Base-by-base conservation (phyloP, 2,329 filamentous ascomycete species). In the Neocatenulostroma microsporum region DNA sequence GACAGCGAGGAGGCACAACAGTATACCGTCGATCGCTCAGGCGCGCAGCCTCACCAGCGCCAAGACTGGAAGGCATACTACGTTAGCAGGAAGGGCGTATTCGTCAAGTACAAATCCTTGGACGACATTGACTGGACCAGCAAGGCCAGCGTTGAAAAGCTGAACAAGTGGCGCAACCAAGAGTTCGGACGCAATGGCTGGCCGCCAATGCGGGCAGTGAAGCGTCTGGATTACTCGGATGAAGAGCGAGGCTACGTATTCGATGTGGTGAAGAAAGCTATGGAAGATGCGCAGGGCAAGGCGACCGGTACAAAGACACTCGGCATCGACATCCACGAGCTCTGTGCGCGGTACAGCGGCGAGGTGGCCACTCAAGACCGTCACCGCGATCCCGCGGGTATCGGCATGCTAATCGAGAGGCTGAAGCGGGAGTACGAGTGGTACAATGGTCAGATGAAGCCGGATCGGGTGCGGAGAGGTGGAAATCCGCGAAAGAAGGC, bases 71-170 rank as follows among this genome's bases (percentile, higher is more conserved):
- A 73, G 86, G 58, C 25, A 85, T 95, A 7, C 78, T 78, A 43
- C 88, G 95, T 62, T 87, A 82, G 2, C 74, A 83, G 35, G 77
- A 7, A 67, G 69, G 23, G 80, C 77, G 5, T 85, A 80, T 37
- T 75, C 80, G 33, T 72, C 89, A 12, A 81, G 80, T 45, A 73
- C 94, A 29, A 86, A 81, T 10, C 82, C 83, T 14, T 82, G 86
- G 0, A 73, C 89, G 89, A 77, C 51, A 10, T 39, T 14, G 30
- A 41, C 34, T 51, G 49, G 49, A 23, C 31, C 7, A 36, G 41
- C 17, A 23, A 29, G 21, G 24, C 24, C 79, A 84, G 47, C 73
- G 78, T 4, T 70, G 95, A 39, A 67, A 70, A 34, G 67, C 69
- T 8, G 77, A 83, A 56, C 76, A 80, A 51, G 64, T 68, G 30